These are phyloP conservation scores for Mychonastes homosphaera DNA, from an alignment of 139 green algal genomes.

Conservation along the genomic window DNA sequence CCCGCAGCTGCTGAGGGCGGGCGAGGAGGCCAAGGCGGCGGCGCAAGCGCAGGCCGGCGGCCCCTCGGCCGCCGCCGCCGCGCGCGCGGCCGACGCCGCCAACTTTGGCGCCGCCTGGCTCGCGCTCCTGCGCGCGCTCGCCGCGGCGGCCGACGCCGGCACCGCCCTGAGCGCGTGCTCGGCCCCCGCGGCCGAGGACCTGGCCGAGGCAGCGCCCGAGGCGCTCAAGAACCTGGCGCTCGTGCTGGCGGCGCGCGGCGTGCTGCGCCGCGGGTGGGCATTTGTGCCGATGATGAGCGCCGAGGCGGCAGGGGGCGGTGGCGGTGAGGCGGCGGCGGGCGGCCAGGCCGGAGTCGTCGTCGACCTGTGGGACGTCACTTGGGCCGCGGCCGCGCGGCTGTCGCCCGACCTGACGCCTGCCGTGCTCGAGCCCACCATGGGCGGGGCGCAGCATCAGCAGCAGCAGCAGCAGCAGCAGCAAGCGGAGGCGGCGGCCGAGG, in stretches of 20 bases:
- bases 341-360: slow-evolving; percentile 28
- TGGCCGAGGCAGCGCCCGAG: slow-evolving; percentile 79
- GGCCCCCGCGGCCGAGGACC: slow-evolving; percentile 38
- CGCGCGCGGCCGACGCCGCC: slow-evolving; percentile 18
- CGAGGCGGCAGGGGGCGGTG: not conserved
- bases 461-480: too few relatives aligned
- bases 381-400: slow-evolving; percentile 35
- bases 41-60: slow-evolving; percentile 4
- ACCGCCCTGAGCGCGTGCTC: slow-evolving; percentile 1
- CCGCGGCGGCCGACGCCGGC: slow-evolving; percentile 14
- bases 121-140: slow-evolving; percentile 19
- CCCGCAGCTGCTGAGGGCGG: slow-evolving; percentile 24
- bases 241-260: slow-evolving; percentile 49
- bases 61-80: not conserved
- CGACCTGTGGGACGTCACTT: slow-evolving; percentile 73
- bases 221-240: slow-evolving; percentile 93
- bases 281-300: slow-evolving; percentile 30
- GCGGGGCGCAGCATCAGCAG: slow-evolving; percentile 11
- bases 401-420: slow-evolving; percentile 40
- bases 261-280: not conserved
- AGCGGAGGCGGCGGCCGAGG: too few relatives aligned
- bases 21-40: not conserved
- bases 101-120: slow-evolving; percentile 20
- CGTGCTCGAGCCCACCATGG: slow-evolving; percentile 11
- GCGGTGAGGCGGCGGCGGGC: slow-evolving; percentile 14